A percentile compares a stretch with the other conserved stretches of the same genome.
Evolutionary conservation across 805 yeast species (phyloP).

Genomic region (Zygotorulaspora florentina): DNA sequence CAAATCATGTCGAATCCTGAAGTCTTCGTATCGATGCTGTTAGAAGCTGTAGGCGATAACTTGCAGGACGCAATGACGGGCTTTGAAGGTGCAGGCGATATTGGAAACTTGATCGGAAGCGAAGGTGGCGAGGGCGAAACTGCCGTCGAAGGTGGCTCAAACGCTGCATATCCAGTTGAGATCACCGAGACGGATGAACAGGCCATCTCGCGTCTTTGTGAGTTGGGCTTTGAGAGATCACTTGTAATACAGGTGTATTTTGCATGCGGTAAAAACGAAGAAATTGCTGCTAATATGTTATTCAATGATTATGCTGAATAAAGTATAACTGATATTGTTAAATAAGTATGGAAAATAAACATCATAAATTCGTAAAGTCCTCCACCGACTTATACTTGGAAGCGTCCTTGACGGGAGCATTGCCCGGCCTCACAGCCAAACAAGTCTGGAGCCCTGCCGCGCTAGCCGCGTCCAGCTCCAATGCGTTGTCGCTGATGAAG

Average conservation of each 20-base stretch:
- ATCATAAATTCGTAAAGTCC: constrained; percentile 32
- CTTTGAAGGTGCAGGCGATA: constrained; percentile 18
- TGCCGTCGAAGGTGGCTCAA: constrained; percentile 35
- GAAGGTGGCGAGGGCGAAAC: constrained; percentile 39
- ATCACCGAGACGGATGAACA: constrained; percentile 80
- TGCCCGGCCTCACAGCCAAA: constrained; percentile 73
- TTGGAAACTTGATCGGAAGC: constrained; percentile 15
- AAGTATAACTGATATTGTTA: neutral
- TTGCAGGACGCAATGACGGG: constrained; percentile 45
- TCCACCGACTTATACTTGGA: constrained; percentile 25
- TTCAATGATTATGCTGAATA: constrained; percentile 53
- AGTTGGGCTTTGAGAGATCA: constrained; percentile 85
- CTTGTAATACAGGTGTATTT: constrained; percentile 89
- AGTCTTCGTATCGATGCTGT: constrained; percentile 68
- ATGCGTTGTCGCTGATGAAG: constrained; percentile 76
- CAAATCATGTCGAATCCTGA: constrained; percentile 85
- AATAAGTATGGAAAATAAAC: constrained; percentile 5
- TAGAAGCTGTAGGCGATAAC: constrained; percentile 53
- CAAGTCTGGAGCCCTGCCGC: constrained; percentile 55
- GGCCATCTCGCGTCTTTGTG: constrained; percentile 87
- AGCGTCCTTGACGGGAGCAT: constrained; percentile 44
- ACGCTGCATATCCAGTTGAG: constrained; percentile 42
- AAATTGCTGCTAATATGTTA: constrained; percentile 88
- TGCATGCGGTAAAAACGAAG: constrained; percentile 98
- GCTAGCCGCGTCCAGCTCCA: constrained; percentile 73